Evolutionary conservation across 2,329 filamentous ascomycete species (phyloP), one percentile per base, ranked within the genome.

Genomic region (Fusarium sp.): DNA sequence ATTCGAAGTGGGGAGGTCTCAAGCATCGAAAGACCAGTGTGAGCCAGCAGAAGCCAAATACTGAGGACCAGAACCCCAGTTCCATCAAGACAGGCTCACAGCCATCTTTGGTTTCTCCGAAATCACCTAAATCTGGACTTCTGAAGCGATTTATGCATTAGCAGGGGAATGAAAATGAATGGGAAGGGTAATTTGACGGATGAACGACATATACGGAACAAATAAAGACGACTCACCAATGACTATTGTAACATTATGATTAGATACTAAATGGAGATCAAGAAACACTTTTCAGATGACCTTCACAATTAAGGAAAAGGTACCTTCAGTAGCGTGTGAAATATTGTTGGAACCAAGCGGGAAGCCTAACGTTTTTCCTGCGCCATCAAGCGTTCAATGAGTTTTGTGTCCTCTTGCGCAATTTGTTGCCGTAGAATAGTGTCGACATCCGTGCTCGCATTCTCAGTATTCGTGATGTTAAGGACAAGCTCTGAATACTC

Each of bases 401-500:
- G 78, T 71, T 83, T 82, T 7, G 82, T 81, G 64, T 89, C 86
- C 69, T 85, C 81, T 54, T 83, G 79, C 5, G 80, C 82, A 18
- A 85, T 76, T 69, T 88, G 83, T 65, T 83, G 80, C 68, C 85
- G 81, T 44, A 87, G 75, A 9, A 82, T 45, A 10, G 79, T 79
- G 10, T 80, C 78, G 11, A 81, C 77, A 30, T 83, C 79, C 6
- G 73, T 67, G 12, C 71, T 73, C 11, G 72, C 70, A 26, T 73
- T 76, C 38, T 79, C 77, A 17, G 74, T 74, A 45, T 80, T 79
- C 59, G 89, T 80, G 37, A 89, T 78, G 60, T 85, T 82, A 50
- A 86, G 74, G 20, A 91, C 83, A 26, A 91, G 80, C 67, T 88
- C 87, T 49, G 85, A 86, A 74, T 89, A 92, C 78, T 91, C 89